Evolutionary conservation across 2,329 filamentous ascomycete species (phyloP).

Genomic region (Pseudogymnoascus sp.): DNA sequence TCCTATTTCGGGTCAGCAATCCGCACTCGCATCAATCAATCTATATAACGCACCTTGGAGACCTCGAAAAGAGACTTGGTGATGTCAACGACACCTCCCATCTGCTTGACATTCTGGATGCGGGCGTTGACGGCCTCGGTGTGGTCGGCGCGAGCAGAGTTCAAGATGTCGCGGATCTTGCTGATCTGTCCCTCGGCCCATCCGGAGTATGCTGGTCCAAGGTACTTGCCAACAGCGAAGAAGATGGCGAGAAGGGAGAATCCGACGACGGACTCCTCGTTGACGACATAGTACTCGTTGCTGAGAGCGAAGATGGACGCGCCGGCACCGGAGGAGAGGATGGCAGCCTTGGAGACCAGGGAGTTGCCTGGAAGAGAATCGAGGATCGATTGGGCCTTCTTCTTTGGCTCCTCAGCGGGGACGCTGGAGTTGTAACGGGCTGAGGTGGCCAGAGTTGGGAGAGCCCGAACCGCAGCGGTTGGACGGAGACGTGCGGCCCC

Average conservation of each 20-base stretch:
- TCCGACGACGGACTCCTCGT: conserved; percentile 94
- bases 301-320: conserved; percentile 90
- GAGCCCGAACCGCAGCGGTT: conserved; percentile 63
- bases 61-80: conserved; percentile 97
- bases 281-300: conserved; percentile 99
- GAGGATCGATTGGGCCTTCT: conserved; percentile 92
- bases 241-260: conserved; percentile 91
- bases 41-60: conserved; percentile 66
- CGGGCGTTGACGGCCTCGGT: conserved; percentile 89
- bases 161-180: conserved; percentile 93
- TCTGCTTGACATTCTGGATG: conserved; percentile 90
- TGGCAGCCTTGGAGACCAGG: conserved; percentile 90
- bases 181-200: conserved; percentile 85
- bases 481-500: conserved; percentile 88
- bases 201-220: conserved; percentile 81
- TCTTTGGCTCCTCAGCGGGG: conserved; percentile 82
- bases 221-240: conserved; percentile 85
- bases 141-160: conserved; percentile 89
- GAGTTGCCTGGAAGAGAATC: conserved; percentile 88
- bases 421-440: conserved; percentile 64
- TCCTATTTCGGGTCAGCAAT: conserved; percentile 39
- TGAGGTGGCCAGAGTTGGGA: conserved; percentile 66
- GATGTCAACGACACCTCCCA: conserved; percentile 87
- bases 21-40: background rate
- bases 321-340: conserved; percentile 87